Evolutionary conservation across 2,329 filamentous ascomycete genomes (phyloP).

Genomic region (Scytalidium sp.): DNA sequence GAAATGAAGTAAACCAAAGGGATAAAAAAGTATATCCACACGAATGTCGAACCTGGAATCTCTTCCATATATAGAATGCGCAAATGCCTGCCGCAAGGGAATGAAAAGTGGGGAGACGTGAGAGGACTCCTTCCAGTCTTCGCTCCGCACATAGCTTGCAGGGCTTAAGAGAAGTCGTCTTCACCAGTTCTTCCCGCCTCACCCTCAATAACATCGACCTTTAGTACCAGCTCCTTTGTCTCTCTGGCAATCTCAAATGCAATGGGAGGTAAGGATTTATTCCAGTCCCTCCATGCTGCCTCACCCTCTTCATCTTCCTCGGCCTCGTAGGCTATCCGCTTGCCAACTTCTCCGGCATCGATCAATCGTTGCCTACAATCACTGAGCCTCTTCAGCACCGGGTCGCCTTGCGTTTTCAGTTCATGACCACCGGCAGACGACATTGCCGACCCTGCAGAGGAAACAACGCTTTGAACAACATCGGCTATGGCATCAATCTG

Average conservation of each 20-base stretch:
- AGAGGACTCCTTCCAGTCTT: background rate
- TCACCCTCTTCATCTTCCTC: conserved; percentile 51
- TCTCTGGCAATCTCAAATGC: conserved; percentile 85
- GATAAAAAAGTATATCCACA: background rate
- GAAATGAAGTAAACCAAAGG: background rate
- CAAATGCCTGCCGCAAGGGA: background rate
- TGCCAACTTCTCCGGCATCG: conserved; percentile 59
- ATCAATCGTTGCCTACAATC: conserved; percentile 64
- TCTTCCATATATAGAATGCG: background rate
- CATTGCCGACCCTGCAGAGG: conserved; percentile 58
- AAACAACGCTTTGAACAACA: conserved; percentile 68
- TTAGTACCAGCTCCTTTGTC: conserved; percentile 68
- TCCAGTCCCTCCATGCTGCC: conserved; percentile 59
- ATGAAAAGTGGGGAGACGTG: no score
- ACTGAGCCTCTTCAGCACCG: conserved; percentile 54
- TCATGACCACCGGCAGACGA: conserved; percentile 47
- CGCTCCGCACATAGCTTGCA: background rate
- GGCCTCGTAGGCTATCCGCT: conserved; percentile 53
- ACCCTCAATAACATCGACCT: conserved; percentile 36
- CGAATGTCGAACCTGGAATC: background rate
- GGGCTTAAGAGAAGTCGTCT: conserved; percentile 13
- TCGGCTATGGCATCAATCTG: conserved; percentile 69
- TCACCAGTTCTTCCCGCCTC: conserved; percentile 14
- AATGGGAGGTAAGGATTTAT: conserved; percentile 72
- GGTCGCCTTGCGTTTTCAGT: conserved; percentile 45